These are phyloP conservation scores for Penicillium sp. DNA, from an alignment of 2,329 filamentous ascomycete genomes.

Conservation along the genomic window DNA sequence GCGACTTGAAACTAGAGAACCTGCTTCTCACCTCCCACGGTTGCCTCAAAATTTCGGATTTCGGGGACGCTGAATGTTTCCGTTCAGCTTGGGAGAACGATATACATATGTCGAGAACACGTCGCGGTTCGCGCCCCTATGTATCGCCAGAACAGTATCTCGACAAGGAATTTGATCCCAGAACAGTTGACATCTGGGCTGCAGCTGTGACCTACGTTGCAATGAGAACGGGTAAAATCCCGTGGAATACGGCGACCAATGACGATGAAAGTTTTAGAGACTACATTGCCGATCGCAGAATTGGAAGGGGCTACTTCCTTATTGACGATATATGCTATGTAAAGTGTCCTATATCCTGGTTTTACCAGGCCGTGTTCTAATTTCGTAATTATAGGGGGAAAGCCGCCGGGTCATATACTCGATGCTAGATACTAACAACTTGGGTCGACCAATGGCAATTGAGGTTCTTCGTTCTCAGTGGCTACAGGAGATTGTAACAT, in stretches of 20 bases:
- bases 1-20: constrained; percentile 62
- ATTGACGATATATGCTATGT: constrained; percentile 11
- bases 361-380: constrained; percentile 4
- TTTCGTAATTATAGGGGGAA: background rate
- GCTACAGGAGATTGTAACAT: constrained; percentile 7
- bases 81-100: constrained; percentile 92
- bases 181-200: constrained; percentile 90
- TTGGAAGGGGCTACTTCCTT: constrained; percentile 8
- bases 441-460: background rate
- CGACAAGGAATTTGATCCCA: constrained; percentile 82
- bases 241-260: constrained; percentile 56
- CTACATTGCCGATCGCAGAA: constrained; percentile 5
- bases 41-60: constrained; percentile 59
- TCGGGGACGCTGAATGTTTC: constrained; percentile 80
- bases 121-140: constrained; percentile 88
- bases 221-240: constrained; percentile 82
- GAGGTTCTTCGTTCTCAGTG: constrained; percentile 8
- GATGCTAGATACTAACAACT: constrained; percentile 10
- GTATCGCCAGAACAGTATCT: constrained; percentile 88
- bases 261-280: constrained; percentile 9
- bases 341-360: background rate
- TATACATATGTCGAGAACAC: constrained; percentile 83
- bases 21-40: constrained; percentile 60
- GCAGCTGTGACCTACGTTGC: constrained; percentile 96
- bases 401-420: constrained; percentile 11